These are phyloP conservation scores for Candida xiaguanensis DNA, from an alignment of 805 yeast species.

Conservation along the genomic window DNA sequence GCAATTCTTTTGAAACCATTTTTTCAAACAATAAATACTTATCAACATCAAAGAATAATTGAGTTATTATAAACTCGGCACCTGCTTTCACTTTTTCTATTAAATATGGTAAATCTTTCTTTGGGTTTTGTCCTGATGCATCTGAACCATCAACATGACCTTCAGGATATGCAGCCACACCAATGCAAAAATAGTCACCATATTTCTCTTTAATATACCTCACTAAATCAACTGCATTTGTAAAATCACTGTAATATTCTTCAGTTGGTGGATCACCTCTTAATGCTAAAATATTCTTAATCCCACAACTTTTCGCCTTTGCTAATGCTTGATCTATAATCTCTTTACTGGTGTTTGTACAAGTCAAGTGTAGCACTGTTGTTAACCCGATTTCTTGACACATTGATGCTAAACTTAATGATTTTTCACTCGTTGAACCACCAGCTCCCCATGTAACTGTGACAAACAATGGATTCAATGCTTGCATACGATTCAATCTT, in stretches of 20 bases:
- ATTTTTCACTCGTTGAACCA: constrained; percentile 85
- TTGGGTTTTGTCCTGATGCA: constrained; percentile 57
- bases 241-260: constrained; percentile 64
- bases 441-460: constrained; percentile 99
- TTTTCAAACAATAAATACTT: constrained; percentile 67
- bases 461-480: constrained; percentile 82
- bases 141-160: constrained; percentile 92
- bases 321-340: constrained; percentile 77
- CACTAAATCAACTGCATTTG: constrained; percentile 82
- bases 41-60: constrained; percentile 82
- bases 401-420: constrained; percentile 75
- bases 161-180: constrained; percentile 98
- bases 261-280: constrained; percentile 93
- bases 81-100: constrained; percentile 89
- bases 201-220: constrained; percentile 65
- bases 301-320: constrained; percentile 71
- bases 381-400: constrained; percentile 82
- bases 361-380: constrained; percentile 90
- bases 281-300: constrained; percentile 83
- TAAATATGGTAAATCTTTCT: constrained; percentile 71
- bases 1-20: constrained; percentile 41
- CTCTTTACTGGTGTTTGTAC: constrained; percentile 82
- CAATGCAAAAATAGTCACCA: constrained; percentile 84
- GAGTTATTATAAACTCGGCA: constrained; percentile 90
- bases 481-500: constrained; percentile 85